A percentile compares a stretch with the other conserved stretches of the same genome.
phyloP scores from a whole-genome alignment of 2,329 filamentous ascomycete species.

The Scytalidium lignicola region DNA sequence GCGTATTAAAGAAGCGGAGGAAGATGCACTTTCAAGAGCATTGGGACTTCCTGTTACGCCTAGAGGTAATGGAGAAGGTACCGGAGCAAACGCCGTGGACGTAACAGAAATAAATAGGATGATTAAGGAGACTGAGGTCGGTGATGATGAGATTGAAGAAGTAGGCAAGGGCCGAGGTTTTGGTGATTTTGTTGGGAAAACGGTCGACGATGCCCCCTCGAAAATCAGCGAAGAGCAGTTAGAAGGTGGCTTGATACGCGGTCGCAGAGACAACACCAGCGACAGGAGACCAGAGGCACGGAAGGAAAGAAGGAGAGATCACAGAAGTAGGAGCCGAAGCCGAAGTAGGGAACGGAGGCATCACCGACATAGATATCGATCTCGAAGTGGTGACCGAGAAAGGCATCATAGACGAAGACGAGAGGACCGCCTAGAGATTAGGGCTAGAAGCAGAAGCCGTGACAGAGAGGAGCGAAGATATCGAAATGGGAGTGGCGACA shows the following conservation, averaged over 20 bases:
- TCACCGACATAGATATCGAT: slow-evolving; percentile 26
- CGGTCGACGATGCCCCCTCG: slow-evolving; percentile 11
- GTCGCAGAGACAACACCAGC: slow-evolving; percentile 3
- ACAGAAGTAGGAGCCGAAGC: slow-evolving; percentile 19
- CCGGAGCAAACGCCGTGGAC: slow-evolving; percentile 64
- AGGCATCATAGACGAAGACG: slow-evolving; percentile 15
- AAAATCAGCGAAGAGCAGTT: slow-evolving; percentile 6
- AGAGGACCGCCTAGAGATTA: slow-evolving; percentile 11
- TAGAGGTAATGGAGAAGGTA: slow-evolving; percentile 43
- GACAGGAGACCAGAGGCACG: slow-evolving; percentile 10
- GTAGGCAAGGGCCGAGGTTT: slow-evolving; percentile 24
- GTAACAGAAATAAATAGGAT: slow-evolving; percentile 53
- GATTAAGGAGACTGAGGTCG: slow-evolving; percentile 40
- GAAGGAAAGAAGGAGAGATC: slow-evolving; percentile 27
- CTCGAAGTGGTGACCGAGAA: slow-evolving; percentile 18
- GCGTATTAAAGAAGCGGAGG: slow-evolving; percentile 83
- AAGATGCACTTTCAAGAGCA: slow-evolving; percentile 81
- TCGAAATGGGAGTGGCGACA: slow-evolving; percentile 23
- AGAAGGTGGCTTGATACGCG: slow-evolving; percentile 15
- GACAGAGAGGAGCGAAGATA: slow-evolving; percentile 18
- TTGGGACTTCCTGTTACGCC: slow-evolving; percentile 71
- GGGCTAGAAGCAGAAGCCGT: slow-evolving; percentile 17
- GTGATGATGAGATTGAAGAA: slow-evolving; percentile 30
- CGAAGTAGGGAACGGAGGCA: slow-evolving; percentile 21
- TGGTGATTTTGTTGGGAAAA: slow-evolving; percentile 26